Evolutionary conservation across 2,329 filamentous ascomycete genomes (phyloP), one percentile per base, ranked within the genome.

Genomic region (Setomelanomma holmii): DNA sequence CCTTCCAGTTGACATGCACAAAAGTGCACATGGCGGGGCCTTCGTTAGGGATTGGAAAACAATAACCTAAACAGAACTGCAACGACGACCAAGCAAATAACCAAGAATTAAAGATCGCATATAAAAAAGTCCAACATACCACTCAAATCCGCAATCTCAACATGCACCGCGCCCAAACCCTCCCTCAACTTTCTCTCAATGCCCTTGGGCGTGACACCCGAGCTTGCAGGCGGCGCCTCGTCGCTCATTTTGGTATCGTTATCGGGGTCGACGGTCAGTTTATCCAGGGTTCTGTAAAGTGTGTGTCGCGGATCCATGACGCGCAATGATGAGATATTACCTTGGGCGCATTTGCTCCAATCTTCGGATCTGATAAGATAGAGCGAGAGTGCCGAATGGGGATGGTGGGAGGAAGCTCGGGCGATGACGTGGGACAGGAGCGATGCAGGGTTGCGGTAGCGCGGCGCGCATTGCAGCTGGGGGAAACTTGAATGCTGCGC

Each of bases 61-160:
- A n/a, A n/a, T n/a, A 30, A 30, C 27, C 3, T 6, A 30, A 30
- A 36, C 24, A 30, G 12, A 30, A 30, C 7, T 30, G 24, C 24
- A 30, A 30, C 6, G 7, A 7, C 24, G 34, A 16, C 4, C 4
- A n/a, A 36, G 34, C 7, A 24, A 35, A 30, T n/a, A 12, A 34
- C 36, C 30, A 17, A n/a, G n/a, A n/a, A 46, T 36, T 8, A 20
- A 45, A 22, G 20, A 45, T 50, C 30, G 6, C 24, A 11, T 4
- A 40, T 16, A 16, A 20, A 33, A 33, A 40, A 19, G 8, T 10
- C 24, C 11, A 27, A 72, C 80, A 53, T 84, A 96, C 93, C 93
- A 60, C 92, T 96, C 81, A 96, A 86, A 78, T 98, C 93, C 60
- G 90, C 89, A 64, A 97, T 91, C 67, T 95, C 88, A 58, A 96